Base-by-base conservation (phyloP, 345 rosid genomes). In the Syzygium jambos region DNA sequence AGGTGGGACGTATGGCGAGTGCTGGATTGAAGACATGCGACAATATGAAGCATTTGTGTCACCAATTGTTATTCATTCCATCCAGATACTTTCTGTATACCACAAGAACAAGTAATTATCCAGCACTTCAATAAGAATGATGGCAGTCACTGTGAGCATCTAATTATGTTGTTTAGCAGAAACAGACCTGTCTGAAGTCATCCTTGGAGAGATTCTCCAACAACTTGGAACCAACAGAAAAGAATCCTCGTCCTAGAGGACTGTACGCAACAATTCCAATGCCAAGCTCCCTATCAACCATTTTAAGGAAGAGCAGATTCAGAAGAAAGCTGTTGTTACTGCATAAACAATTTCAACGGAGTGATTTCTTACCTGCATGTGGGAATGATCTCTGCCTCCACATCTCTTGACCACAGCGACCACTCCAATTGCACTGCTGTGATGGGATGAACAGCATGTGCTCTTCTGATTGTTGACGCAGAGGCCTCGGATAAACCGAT, bases 371-470 rank as follows among this genome's bases (percentile, higher is more conserved):
- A 82, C 92, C 90, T 89, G 89, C 91, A 87, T 27, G 90, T 89
- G 6, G 95, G 92, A 87, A 94, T 85, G 80, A 95, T 94, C 46
- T 93, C 98, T 89, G 91, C 93, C 91, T 96, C 97, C 41, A 91
- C 96, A 88, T 95, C 98, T 90, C 98, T 91, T 1, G 94, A 78
- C 98, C 98, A 96, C 73, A 96, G 89, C 3, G 98, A 96, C 98
- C 98, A 96, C 86, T 95, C 98, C 53, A 94, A 87, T 68, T 95
- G 95, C 38, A 96, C 91, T 9, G 96, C 98, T 8, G 94, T 95
- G 51, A 95, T 89, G 0, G 98, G 98, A 73, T 88, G 59, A 56
- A 56, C 27, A 22, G 12, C 59, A 56, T 56, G 27, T 56, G 59
- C 59, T 56, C 59, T 56, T 91, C 95, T 93, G 86, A 96, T 95